A percentile compares a stretch with the other conserved stretches of the same genome.
phyloP scores from a whole-genome alignment of 2,329 filamentous ascomycete species.

The Dactylellina drechsleri region DNA sequence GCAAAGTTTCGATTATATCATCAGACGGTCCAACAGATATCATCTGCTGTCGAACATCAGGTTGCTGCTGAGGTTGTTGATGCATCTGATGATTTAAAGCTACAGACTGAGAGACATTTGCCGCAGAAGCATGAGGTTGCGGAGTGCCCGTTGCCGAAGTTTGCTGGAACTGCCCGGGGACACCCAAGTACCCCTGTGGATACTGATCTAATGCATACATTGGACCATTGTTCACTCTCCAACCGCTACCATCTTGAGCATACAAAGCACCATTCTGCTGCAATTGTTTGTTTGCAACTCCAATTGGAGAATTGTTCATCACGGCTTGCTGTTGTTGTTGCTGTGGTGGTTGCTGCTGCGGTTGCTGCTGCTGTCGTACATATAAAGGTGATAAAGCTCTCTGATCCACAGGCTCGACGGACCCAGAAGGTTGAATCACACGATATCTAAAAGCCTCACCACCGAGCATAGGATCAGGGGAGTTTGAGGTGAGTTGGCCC shows the following conservation, averaged over 20 bases:
- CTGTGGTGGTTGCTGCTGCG: slow-evolving; percentile 14
- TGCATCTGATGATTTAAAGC: slow-evolving; percentile 23
- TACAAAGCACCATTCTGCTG: slow-evolving; percentile 39
- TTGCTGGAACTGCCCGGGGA: slow-evolving; percentile 37
- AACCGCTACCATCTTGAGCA: slow-evolving; percentile 33
- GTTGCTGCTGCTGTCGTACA: slow-evolving; percentile 29
- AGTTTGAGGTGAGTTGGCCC: slow-evolving; percentile 51
- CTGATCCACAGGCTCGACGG: slow-evolving; percentile 34
- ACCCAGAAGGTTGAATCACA: slow-evolving; percentile 30
- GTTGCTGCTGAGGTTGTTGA: slow-evolving; percentile 25
- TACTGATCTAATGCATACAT: slow-evolving; percentile 48
- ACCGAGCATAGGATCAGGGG: slow-evolving; percentile 51
- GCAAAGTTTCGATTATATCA: slow-evolving; percentile 40
- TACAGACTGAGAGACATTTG: slow-evolving; percentile 16
- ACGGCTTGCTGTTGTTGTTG: slow-evolving; percentile 27
- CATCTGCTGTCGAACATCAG: slow-evolving; percentile 40
- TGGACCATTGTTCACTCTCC: slow-evolving; percentile 40
- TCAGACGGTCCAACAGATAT: slow-evolving; percentile 47
- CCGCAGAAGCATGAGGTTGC: slow-evolving; percentile 24
- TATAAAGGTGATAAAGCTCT: slow-evolving; percentile 45
- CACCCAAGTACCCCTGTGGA: slow-evolving; percentile 33
- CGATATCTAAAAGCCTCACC: slow-evolving; percentile 49
- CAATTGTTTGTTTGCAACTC: slow-evolving; percentile 26
- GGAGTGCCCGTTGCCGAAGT: slow-evolving; percentile 8
- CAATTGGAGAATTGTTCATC: slow-evolving; percentile 22